Percentiles rank a stretch among this genome's conserved stretches.
These are phyloP conservation scores for Yarrowia sp. DNA, from an alignment of 805 yeast species.

Conservation along the genomic window DNA sequence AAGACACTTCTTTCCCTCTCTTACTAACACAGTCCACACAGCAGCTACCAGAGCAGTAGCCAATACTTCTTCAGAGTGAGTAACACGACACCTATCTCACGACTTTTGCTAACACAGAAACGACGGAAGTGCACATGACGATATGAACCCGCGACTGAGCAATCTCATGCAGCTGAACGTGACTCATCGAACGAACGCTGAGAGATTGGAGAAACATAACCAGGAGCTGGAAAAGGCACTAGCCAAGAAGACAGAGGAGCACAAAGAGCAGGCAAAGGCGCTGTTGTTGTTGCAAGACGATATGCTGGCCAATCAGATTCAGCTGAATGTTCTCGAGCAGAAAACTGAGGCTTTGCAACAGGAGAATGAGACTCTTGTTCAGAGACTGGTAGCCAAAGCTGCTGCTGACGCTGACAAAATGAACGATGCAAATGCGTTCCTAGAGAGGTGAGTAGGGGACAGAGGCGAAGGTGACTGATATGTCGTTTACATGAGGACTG, in stretches of 20 bases:
- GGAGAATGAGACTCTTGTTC: conserved; percentile 61
- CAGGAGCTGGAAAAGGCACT: conserved; percentile 25
- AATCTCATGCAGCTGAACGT: conserved; percentile 30
- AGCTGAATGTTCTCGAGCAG: conserved; percentile 56
- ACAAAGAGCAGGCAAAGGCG: conserved; percentile 50
- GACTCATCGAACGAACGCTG: conserved; percentile 27
- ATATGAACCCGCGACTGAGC: conserved; percentile 14
- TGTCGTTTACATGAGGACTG: too few species aligned
- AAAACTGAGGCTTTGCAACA: conserved; percentile 51
- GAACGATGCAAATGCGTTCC: conserved; percentile 57
- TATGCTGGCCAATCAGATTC: conserved; percentile 65
- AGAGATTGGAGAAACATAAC: conserved; percentile 26
- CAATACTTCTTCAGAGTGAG: conserved; percentile 17
- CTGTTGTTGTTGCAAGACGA: conserved; percentile 73
- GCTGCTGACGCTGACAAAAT: conserved; percentile 65
- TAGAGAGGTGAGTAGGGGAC: conserved; percentile 42
- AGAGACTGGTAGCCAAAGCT: conserved; percentile 66
- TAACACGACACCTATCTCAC: neutral
- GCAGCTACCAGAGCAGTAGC: conserved; percentile 19
- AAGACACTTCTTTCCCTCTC: too few species aligned
- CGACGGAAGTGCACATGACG: neutral
- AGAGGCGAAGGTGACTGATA: neutral
- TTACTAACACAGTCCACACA: conserved; percentile 29
- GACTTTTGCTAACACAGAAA: conserved; percentile 10
- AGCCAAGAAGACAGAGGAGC: conserved; percentile 23